Evolutionary conservation across 106 monocot genomes (phyloP), one percentile per base, ranked within the genome.

Genomic region (Allium cepa): DNA sequence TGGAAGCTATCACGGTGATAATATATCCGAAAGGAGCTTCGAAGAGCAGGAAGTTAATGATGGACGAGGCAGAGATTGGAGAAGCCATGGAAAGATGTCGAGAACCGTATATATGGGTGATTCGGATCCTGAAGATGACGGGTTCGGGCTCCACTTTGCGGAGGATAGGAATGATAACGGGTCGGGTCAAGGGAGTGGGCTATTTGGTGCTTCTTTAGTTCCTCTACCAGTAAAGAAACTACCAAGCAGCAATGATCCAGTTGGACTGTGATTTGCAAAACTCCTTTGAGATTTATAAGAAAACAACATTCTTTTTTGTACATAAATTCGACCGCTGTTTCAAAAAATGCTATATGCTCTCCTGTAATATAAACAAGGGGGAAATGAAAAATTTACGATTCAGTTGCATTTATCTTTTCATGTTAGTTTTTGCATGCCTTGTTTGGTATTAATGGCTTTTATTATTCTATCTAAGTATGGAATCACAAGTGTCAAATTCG

Each of bases 211-310:
- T 14, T 66, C 67, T 57, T 53, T 75, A 36, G 56, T 60, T 10
- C 78, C 66, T 26, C 78, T 87, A 72, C 83, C 80, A 60, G 87
- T 87, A 64, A 77, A 80, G 63, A 87, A 83, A 46, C 69, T 83
- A 50, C 87, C 87, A 10, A 77, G 87, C 47, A 87, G 87, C 75
- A 87, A 69, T 72, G 87, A 87, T 76, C 83, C 83, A 7, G 68
- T 87, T 12, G 47, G 60, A 56, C 57, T 46, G 68, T 51, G 46
- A 13, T 67, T 52, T 67, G 52, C 51, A 67, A 55, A 55, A 36
- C 36, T 36, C 36, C 50, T 65, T n/a, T 22, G 9, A 3, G 10
- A 10, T 48, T 16, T n/a, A 10, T 64, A 7, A 27, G 47, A 65
- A 48, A 10, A 67, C 14, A 53, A 5, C 52, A 67, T 67, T 67